A percentile compares a stretch with the other conserved stretches of the same genome.
These are phyloP conservation scores for Lomentospora prolificans DNA, from an alignment of 2,329 filamentous ascomycete species.

Conservation along the genomic window DNA sequence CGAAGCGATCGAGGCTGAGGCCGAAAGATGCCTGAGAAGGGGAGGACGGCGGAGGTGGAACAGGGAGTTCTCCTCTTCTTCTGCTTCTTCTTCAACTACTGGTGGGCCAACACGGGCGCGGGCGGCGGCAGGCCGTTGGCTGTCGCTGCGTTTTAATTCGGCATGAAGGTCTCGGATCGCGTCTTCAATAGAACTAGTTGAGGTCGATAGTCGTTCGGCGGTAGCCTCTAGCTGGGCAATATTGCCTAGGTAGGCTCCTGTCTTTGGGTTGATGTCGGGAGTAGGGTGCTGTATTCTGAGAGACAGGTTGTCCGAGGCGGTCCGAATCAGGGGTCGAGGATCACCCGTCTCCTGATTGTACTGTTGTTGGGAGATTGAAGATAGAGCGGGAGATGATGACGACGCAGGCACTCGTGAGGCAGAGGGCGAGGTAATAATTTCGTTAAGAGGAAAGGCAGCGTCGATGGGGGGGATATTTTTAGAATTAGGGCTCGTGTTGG, in stretches of 20 bases:
- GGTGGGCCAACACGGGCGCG: constrained; percentile 23
- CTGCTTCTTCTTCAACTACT: background rate
- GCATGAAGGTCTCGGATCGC: constrained; percentile 65
- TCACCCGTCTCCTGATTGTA: constrained; percentile 11
- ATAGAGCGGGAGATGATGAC: constrained; percentile 8
- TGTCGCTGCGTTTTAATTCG: constrained; percentile 61
- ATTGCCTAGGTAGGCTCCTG: constrained; percentile 54
- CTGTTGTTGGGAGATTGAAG: constrained; percentile 12
- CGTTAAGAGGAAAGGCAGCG: background rate
- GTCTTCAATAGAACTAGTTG: constrained; percentile 63
- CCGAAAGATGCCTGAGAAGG: constrained; percentile 35
- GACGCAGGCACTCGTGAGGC: background rate
- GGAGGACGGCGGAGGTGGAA: constrained; percentile 17
- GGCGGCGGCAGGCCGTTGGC: constrained; percentile 51
- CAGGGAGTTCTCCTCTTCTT: constrained; percentile 11
- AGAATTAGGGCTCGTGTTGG: background rate
- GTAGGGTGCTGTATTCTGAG: constrained; percentile 45
- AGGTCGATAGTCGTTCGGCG: constrained; percentile 61
- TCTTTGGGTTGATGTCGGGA: constrained; percentile 51
- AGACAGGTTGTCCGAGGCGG: constrained; percentile 32
- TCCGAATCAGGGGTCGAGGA: constrained; percentile 34
- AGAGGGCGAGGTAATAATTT: background rate
- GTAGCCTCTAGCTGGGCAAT: constrained; percentile 66
- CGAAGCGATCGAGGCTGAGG: constrained; percentile 51
- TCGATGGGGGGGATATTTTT: background rate